phyloP scores from a whole-genome alignment of 441 rosid genomes.

The Aleurites moluccanus region DNA sequence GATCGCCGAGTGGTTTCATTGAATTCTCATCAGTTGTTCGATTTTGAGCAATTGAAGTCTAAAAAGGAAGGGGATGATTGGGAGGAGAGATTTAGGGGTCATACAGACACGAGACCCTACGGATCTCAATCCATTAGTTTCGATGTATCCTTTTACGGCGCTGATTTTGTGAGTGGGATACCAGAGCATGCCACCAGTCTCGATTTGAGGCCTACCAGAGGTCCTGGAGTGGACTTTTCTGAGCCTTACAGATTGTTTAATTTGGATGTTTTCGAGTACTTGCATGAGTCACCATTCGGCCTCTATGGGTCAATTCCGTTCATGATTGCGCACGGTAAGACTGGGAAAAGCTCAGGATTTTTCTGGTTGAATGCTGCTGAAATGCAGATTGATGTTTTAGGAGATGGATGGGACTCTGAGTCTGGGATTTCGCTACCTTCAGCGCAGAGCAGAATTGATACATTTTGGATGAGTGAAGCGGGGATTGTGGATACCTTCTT shows the following conservation, averaged over 20 bases:
- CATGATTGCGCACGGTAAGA: constrained; percentile 87
- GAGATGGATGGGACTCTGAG: constrained; percentile 87
- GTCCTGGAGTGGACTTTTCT: constrained; percentile 83
- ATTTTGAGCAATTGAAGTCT: constrained; percentile 79
- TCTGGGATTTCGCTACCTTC: constrained; percentile 63
- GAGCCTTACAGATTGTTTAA: constrained; percentile 93
- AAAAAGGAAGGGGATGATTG: constrained; percentile 72
- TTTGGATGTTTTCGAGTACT: constrained; percentile 87
- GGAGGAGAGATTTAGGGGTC: constrained; percentile 85
- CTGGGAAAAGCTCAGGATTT: constrained; percentile 75
- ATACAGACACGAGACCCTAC: constrained; percentile 78
- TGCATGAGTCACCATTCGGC: constrained; percentile 91
- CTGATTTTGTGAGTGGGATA: constrained; percentile 84
- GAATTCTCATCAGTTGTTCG: constrained; percentile 82
- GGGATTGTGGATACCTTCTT: constrained; percentile 94
- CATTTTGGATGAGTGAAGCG: constrained; percentile 98
- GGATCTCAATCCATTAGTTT: constrained; percentile 96
- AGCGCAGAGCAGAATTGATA: constrained; percentile 61
- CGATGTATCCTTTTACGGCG: constrained; percentile 84
- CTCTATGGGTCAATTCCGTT: constrained; percentile 92
- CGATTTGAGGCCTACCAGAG: constrained; percentile 85
- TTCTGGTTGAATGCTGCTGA: constrained; percentile 99
- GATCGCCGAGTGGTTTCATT: constrained; percentile 58
- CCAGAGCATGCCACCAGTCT: constrained; percentile 92
- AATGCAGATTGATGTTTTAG: constrained; percentile 98